These are phyloP conservation scores for Beta corolliflora DNA, from an alignment of 179 eudicot genomes.

Conservation along the genomic window DNA sequence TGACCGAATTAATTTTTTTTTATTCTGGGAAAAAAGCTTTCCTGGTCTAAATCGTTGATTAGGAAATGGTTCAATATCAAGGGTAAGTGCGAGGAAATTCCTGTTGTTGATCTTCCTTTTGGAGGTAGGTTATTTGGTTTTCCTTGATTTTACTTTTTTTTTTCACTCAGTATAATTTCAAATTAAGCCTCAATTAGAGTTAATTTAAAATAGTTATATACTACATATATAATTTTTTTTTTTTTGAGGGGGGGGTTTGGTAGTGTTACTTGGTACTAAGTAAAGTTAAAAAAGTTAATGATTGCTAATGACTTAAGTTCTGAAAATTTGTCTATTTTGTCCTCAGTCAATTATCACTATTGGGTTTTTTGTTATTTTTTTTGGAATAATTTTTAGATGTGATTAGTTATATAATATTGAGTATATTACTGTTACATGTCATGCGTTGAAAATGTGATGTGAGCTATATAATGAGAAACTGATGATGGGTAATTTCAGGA, in stretches of 20 bases:
- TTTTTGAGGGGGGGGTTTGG: neutral
- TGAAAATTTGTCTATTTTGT: slow-evolving; percentile 4
- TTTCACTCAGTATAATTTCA: slow-evolving; percentile 14
- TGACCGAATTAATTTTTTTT: neutral
- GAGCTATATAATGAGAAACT: neutral
- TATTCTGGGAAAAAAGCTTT: slow-evolving; percentile 49
- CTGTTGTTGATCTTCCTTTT: slow-evolving; percentile 55
- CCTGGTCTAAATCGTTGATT: slow-evolving; percentile 81
- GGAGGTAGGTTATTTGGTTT: slow-evolving; percentile 42
- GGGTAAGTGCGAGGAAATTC: slow-evolving; percentile 62
- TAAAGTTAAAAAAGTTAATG: neutral
- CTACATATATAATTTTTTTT: neutral
- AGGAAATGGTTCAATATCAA: slow-evolving; percentile 86
- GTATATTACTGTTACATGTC: neutral
- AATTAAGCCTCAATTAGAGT: neutral
- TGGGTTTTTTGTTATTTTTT: neutral
- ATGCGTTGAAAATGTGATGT: slow-evolving; percentile 1
- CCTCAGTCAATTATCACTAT: neutral
- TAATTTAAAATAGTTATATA: neutral
- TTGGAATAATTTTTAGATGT: too few species aligned
- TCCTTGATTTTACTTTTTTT: neutral
- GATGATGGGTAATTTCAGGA: slow-evolving; percentile 42
- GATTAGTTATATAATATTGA: slow-evolving; percentile 1
- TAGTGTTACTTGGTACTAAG: neutral
- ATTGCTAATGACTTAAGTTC: neutral